phyloP scores from a whole-genome alignment of 352 stramenopile genomes.

The Phytopythium litorale region DNA sequence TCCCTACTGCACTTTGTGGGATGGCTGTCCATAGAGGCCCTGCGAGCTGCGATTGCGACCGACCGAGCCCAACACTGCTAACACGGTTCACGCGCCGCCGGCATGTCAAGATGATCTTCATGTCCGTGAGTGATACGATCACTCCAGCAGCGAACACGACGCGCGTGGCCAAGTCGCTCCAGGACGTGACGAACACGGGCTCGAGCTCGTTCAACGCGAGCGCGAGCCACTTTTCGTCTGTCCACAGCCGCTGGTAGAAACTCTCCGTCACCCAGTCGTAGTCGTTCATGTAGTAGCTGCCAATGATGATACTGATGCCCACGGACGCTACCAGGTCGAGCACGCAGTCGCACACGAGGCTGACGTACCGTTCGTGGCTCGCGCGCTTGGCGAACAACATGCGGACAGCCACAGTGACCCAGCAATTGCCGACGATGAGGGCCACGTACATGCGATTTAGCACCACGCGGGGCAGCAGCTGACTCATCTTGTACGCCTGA shows the following conservation, averaged over 20 bases:
- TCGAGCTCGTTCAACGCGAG: constrained; percentile 26
- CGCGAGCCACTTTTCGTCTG: constrained; percentile 24
- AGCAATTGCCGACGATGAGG: constrained; percentile 4
- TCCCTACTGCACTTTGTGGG: constrained; percentile 1
- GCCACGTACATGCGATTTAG: not conserved
- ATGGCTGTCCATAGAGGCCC: constrained; percentile 13
- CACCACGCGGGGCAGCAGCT: not conserved
- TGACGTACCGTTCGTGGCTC: constrained; percentile 9
- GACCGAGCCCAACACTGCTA: not conserved
- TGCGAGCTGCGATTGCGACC: constrained; percentile 11
- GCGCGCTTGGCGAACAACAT: constrained; percentile 9
- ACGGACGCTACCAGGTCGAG: constrained; percentile 17
- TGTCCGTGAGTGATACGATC: constrained; percentile 13
- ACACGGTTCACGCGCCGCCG: not conserved
- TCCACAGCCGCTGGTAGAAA: constrained; percentile 16
- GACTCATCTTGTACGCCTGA: constrained; percentile 5
- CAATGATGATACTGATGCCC: constrained; percentile 9
- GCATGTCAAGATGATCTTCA: constrained; percentile 20
- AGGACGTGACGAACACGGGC: constrained; percentile 20
- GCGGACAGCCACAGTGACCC: constrained; percentile 8
- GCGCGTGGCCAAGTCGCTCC: constrained; percentile 15
- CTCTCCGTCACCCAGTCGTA: constrained; percentile 8
- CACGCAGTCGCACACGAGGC: constrained; percentile 16
- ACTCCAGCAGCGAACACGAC: constrained; percentile 17
- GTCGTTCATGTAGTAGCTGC: constrained; percentile 9